Evolutionary conservation across 768 basidiomycete genomes (phyloP), one percentile per base, ranked within the genome.

Genomic region (Amanita phalloides): DNA sequence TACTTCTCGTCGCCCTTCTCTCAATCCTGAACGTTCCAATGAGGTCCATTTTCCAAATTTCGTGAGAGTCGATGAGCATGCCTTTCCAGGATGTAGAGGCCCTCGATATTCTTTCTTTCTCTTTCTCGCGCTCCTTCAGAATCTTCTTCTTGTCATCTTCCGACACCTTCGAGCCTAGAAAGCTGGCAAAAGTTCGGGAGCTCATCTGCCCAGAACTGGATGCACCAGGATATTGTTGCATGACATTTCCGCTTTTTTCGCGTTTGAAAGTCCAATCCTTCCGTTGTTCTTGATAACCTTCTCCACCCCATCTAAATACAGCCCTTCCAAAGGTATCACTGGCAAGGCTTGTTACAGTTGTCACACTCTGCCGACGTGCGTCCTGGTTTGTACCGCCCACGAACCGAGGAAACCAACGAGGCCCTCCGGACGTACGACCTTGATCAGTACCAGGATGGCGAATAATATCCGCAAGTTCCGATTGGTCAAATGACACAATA

Each of bases 11-110:
- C 62, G 68, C 67, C 61, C 71, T 71, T 41, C 75, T 61, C 38
- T 76, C 73, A 6, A 88, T 81, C 61, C 72, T 82, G 64, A 81
- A 86, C 50, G 74, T 68, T 10, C 86, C 86, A 36, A 82, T 73
- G 33, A 76, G 66, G 8, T 74, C 73, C 58, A 81, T 84, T 45
- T 70, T 67, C 87, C 86, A 90, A 53, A 79, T 67, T 57, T 89
- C 86, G 53, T 79, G 77, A 26, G 74, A 65, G 45, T 73, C 73
- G 14, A 77, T 61, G 32, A 58, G 57, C 77, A 80, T 79, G 17
- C 76, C 77, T 52, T 62, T 70, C 73, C 73, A 75, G 23, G 56
- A 39, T 38, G 59, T 54, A 26, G 55, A 25, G 4, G 59, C 60
- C 53, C 61, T 67, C 38, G 54, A 48, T 53, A 59, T 57, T 23